Evolutionary conservation across 2,329 filamentous ascomycete species (phyloP).

Genomic region (Colletotrichum falcatum): DNA sequence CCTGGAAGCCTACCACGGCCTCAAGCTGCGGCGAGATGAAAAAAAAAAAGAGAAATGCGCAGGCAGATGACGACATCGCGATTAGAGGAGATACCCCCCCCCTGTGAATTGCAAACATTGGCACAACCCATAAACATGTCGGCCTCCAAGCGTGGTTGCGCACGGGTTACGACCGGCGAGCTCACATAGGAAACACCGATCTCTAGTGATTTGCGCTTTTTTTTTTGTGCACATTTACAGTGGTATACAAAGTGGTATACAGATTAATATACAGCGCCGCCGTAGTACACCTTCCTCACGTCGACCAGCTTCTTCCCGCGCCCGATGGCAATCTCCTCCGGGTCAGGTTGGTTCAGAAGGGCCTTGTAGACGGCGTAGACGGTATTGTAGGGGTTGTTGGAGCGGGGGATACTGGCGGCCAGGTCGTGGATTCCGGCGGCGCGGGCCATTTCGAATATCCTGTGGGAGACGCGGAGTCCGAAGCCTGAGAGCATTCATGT

Average conservation of each 20-base stretch:
- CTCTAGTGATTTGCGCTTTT: constrained; percentile 38
- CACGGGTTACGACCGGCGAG: neutral
- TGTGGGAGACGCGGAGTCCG: constrained; percentile 88
- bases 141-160: neutral
- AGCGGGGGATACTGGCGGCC: constrained; percentile 83
- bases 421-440: constrained; percentile 89
- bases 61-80: constrained; percentile 11
- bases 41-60: neutral
- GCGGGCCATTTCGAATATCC: constrained; percentile 95
- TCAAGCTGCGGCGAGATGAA: neutral
- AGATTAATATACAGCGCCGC: constrained; percentile 74
- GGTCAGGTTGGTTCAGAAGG: constrained; percentile 84
- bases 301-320: constrained; percentile 96
- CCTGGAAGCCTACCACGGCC: neutral
- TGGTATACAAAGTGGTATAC: constrained; percentile 35
- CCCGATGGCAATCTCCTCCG: constrained; percentile 89
- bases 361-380: constrained; percentile 92
- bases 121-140: neutral
- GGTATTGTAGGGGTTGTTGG: constrained; percentile 97
- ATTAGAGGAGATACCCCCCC: constrained; percentile 16
- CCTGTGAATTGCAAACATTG: constrained; percentile 5
- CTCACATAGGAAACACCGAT: neutral
- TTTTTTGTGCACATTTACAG: constrained; percentile 36
- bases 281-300: constrained; percentile 97
- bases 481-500: constrained; percentile 72